These are phyloP conservation scores for Ustilago bromivora DNA, from an alignment of 1,284 basidiomycete species.

Conservation along the genomic window DNA sequence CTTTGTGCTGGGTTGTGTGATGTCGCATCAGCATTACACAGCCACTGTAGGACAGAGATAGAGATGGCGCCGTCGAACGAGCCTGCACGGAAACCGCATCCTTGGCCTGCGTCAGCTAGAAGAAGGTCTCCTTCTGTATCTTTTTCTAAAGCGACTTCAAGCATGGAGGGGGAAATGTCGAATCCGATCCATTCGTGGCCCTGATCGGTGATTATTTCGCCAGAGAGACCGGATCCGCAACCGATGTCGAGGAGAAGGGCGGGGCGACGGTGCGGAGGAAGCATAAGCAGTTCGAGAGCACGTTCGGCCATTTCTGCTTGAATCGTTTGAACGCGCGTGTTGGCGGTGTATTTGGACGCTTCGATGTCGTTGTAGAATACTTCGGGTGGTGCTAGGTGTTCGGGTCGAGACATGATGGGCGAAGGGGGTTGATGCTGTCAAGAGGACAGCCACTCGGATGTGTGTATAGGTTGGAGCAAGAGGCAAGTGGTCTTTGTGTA, in stretches of 20 bases:
- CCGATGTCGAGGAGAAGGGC: slow-evolving; percentile 89
- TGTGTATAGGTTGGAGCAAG: neutral
- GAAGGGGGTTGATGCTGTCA: neutral
- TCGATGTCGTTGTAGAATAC: slow-evolving; percentile 97
- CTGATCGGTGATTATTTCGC: slow-evolving; percentile 94
- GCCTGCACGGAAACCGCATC: slow-evolving; percentile 85
- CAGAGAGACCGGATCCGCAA: slow-evolving; percentile 96
- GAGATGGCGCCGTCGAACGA: slow-evolving; percentile 98
- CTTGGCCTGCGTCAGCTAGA: slow-evolving; percentile 71
- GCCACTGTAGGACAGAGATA: slow-evolving; percentile 98
- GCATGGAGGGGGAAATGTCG: slow-evolving; percentile 96
- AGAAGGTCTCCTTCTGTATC: slow-evolving; percentile 68
- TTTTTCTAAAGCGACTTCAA: slow-evolving; percentile 67
- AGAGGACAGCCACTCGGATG: neutral
- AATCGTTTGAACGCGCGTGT: slow-evolving; percentile 90
- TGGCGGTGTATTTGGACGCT: slow-evolving; percentile 92
- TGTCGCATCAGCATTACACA: slow-evolving; percentile 94
- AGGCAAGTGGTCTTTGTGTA: neutral
- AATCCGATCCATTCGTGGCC: slow-evolving; percentile 95
- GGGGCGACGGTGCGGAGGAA: slow-evolving; percentile 73
- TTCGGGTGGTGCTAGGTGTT: slow-evolving; percentile 94
- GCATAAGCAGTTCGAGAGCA: slow-evolving; percentile 88
- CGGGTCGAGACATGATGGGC: slow-evolving; percentile 88
- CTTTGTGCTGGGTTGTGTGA: slow-evolving; percentile 93
- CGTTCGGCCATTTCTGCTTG: slow-evolving; percentile 98